Evolutionary conservation across 1,139 yeast species (phyloP), one percentile per base, ranked within the genome.

Genomic region (Suhomyces yuchorum): DNA sequence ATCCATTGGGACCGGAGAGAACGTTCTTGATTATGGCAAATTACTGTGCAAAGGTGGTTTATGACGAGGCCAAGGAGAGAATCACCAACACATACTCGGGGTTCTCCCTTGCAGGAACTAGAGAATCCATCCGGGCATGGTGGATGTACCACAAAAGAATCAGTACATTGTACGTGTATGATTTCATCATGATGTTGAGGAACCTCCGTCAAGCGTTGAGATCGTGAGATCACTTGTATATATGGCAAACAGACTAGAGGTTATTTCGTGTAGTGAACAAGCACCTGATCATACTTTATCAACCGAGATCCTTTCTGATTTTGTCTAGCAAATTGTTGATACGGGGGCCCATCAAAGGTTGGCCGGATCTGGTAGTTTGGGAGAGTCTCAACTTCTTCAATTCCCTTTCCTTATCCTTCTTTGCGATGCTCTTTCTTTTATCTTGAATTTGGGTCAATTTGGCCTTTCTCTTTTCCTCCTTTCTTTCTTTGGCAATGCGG

Each of bases 281-380:
- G 7, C 23, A 20, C 7, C 7, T 20, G 4, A 20, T 5, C 7
- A 4, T 7, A 20, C 23, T 20, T 20, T 5, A 20, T 20, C 18
- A 52, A 39, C 51, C 37, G 44, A 54, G 58, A 52, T 82, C 83
- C 44, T 71, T 73, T 58, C 80, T 81, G 53, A 92, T 88, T 66
- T 90, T 89, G 48, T 87, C 96, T 47, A 92, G 73, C 39, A 92
- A 71, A 56, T 84, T 81, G 51, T 83, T 86, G 51, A 92, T 89
- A 63, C 96, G 79, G 8, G 97, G 95, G 0, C 90, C 97, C 96
- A 92, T 89, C 43, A 81, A 67, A 2, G 97, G 97, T 64, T 92
- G 98, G 1, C 98, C 97, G 5, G 75, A 66, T 53, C 75, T 75
- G 1, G 96, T 91, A 51, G 74, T 82, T 53, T 85, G 78, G 1